Base-by-base conservation (phyloP, 495 filamentous ascomycete genomes). In the Penicillium nucicola region DNA sequence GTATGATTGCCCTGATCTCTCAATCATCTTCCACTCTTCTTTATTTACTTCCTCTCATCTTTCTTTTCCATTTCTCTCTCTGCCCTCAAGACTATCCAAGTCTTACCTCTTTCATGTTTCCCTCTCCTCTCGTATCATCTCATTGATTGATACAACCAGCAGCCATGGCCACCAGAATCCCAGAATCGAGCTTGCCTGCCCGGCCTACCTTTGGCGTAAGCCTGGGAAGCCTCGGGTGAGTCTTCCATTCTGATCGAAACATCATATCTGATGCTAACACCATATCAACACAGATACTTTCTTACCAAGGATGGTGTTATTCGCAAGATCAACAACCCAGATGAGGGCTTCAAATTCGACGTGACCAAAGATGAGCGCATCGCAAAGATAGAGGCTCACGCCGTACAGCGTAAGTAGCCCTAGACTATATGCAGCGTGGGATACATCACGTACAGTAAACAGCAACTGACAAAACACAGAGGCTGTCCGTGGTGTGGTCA, bases 231-330 rank as follows among this genome's bases (percentile, higher is more conserved):
- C 76, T 96, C 14, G 90, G 89, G 88, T 91, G 74, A 52, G 79
- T 22, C 34, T 14, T 31, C 17, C 7, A 15, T 41, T 6, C 10
- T 30, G 5, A 10, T 10, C 17, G 2, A 31, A 25, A 14, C 5
- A 14, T 25, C 20, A 22, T 3, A 13, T 32, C 23, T 11, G 5
- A 14, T 1, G 12, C 28, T 37, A 30, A 45, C 42, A 48, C 25
- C 42, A 17, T 23, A 45, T 44, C 33, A 20, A 37, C 7, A 40
- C 42, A 90, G 87, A 12, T 91, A 87, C 60, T 84, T 82, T 58
- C 67, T 92, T 71, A 88, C 84, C 45, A 75, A 82, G 3, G 67
- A 80, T 8, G 86, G 90, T 57, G 83, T 89, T 60, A 83, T 95
- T 55, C 79, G 85, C 36, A 79, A 73, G 54, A 82, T 87, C 52